Conservation (phyloP, 257 asterid species). For the Solanum tacnaense region DNA sequence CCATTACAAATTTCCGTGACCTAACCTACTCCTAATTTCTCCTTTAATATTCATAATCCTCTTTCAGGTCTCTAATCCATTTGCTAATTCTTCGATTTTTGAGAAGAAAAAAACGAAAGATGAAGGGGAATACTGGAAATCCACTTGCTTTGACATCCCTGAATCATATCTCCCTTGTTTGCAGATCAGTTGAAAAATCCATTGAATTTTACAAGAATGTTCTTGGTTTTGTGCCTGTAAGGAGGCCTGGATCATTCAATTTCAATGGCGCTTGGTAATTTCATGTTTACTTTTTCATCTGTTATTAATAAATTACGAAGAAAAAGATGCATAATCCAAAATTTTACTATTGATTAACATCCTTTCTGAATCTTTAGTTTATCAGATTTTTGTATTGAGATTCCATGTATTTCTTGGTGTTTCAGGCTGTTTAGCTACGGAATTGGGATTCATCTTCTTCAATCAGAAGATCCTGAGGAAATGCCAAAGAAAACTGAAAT, state of each 20-base stretch:
- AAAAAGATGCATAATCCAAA: not conserved
- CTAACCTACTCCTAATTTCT: not conserved
- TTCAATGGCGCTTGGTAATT: conserved; percentile 89
- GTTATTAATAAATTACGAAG: not conserved
- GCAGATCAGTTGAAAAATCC: conserved; percentile 79
- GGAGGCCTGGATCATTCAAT: conserved; percentile 83
- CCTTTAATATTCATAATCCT: not conserved
- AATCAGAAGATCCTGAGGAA: conserved; percentile 57
- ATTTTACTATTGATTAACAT: not conserved
- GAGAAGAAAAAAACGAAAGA: not conserved
- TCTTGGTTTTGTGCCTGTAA: conserved; percentile 79
- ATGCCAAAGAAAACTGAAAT: conserved; percentile 62
- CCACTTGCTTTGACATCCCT: conserved; percentile 76
- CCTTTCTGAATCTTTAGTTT: not conserved
- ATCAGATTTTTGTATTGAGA: not conserved
- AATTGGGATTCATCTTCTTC: conserved; percentile 83
- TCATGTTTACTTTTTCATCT: not conserved
- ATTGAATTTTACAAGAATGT: conserved; percentile 57
- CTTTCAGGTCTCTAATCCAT: not conserved
- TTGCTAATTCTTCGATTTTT: not conserved
- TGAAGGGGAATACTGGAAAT: conserved; percentile 54
- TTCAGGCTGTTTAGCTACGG: conserved; percentile 90
- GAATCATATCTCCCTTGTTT: conserved; percentile 78
- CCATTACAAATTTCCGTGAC: not conserved
- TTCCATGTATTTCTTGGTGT: not conserved